phyloP scores from a whole-genome alignment of 2,329 filamentous ascomycete species.

The Neurospora sp. region DNA sequence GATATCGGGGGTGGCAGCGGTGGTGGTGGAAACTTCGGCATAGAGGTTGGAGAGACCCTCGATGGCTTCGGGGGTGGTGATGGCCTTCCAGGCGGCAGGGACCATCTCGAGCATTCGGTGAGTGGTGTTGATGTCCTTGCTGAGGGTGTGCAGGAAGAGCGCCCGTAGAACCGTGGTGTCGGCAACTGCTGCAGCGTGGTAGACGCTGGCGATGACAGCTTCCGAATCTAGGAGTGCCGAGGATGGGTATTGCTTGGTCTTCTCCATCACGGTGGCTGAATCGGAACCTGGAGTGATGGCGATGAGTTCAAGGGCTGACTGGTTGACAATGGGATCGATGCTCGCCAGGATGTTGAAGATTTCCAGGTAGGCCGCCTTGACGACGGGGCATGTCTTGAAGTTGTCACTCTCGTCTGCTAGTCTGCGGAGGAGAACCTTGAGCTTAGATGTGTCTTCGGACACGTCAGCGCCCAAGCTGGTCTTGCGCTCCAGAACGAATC shows the following conservation, averaged over 20 bases:
- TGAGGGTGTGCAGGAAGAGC: constrained; percentile 28
- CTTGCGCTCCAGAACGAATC: constrained; percentile 47
- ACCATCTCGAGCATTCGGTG: constrained; percentile 31
- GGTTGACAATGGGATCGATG: constrained; percentile 14
- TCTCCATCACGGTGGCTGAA: constrained; percentile 4
- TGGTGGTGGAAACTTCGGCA: constrained; percentile 28
- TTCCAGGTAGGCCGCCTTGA: constrained; percentile 37
- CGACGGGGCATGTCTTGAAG: constrained; percentile 26
- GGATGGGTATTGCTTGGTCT: background rate
- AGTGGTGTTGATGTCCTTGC: constrained; percentile 30
- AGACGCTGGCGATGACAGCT: constrained; percentile 25
- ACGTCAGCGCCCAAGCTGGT: constrained; percentile 34
- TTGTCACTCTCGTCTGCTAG: background rate
- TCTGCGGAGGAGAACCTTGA: constrained; percentile 1
- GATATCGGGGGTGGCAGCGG: constrained; percentile 31
- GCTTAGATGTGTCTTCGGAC: constrained; percentile 1
- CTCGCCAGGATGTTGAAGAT: constrained; percentile 33
- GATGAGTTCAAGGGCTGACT: background rate
- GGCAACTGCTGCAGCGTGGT: constrained; percentile 18
- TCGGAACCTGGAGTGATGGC: background rate
- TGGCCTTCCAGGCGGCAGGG: constrained; percentile 21
- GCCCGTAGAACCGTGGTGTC: constrained; percentile 15
- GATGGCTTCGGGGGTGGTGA: background rate
- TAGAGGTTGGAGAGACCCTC: constrained; percentile 32
- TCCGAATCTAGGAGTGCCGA: constrained; percentile 21